Conservation (phyloP, 169 alveolate species). For the Plasmodium ovale region DNA sequence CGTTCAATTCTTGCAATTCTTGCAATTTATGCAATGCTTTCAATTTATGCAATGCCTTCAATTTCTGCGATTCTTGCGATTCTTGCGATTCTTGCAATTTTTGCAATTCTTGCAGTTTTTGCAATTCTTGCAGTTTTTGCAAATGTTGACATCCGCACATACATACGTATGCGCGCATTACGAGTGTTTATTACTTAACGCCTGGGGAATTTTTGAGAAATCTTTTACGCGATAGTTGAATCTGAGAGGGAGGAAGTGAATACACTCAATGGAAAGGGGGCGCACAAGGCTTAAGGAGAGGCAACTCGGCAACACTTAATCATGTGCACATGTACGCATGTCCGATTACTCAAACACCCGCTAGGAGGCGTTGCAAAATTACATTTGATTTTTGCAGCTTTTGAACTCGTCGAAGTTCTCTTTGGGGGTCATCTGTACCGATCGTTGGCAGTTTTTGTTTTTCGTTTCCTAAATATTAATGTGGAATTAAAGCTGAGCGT, state of each 20-base stretch:
- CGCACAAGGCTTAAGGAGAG: neutral
- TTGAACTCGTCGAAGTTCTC: slow-evolving; percentile 61
- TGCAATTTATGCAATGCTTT: too few species aligned
- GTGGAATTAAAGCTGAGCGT: too few species aligned
- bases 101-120: too few species aligned
- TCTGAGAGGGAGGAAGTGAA: slow-evolving; percentile 16
- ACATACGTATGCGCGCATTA: neutral
- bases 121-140: neutral
- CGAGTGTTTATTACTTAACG: slow-evolving; percentile 24
- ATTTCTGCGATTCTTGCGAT: too few species aligned
- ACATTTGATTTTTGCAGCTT: slow-evolving; percentile 51
- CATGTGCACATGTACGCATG: neutral
- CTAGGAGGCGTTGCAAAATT: too few species aligned
- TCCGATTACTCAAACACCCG: neutral
- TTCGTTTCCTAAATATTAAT: slow-evolving; percentile 56
- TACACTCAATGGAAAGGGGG: neutral
- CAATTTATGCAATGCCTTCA: too few species aligned
- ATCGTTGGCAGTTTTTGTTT: slow-evolving; percentile 51
- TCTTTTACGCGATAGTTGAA: slow-evolving; percentile 49
- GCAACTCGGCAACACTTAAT: neutral
- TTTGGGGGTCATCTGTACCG: slow-evolving; percentile 58
- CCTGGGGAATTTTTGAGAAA: slow-evolving; percentile 56
- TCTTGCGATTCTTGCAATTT: too few species aligned
- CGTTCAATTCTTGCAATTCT: neutral
- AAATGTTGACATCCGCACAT: neutral